Evolutionary conservation across 805 yeast genomes (phyloP).

Genomic region (Scheffersomyces coipomensis): DNA sequence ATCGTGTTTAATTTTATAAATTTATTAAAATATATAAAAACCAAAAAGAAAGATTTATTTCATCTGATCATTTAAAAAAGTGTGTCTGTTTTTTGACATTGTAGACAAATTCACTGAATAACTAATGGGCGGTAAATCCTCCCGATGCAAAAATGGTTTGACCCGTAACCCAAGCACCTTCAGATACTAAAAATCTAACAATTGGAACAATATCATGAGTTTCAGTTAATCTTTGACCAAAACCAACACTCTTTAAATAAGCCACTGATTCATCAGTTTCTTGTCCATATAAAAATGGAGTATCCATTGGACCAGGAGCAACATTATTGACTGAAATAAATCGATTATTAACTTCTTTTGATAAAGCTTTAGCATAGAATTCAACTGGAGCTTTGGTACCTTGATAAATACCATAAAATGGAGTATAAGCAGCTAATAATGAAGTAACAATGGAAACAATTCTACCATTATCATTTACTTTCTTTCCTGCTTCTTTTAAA

Average conservation of each 20-base stretch:
- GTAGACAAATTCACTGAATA: too few relatives aligned
- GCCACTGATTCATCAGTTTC: conserved; percentile 53
- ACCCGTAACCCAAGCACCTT: conserved; percentile 70
- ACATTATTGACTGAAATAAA: conserved; percentile 53
- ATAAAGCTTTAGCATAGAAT: conserved; percentile 50
- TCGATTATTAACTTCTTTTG: conserved; percentile 49
- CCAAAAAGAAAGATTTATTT: too few relatives aligned
- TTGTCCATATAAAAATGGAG: conserved; percentile 63
- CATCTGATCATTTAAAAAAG: too few relatives aligned
- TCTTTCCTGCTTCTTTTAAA: conserved; percentile 53
- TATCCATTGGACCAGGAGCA: conserved; percentile 69
- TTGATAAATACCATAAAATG: conserved; percentile 50
- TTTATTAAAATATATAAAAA: too few relatives aligned
- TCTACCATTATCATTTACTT: conserved; percentile 50
- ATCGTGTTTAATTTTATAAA: too few relatives aligned
- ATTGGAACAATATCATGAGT: conserved; percentile 64
- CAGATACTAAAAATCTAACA: conserved; percentile 56
- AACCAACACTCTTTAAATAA: conserved; percentile 52
- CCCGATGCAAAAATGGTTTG: conserved; percentile 66
- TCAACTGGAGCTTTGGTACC: conserved; percentile 60
- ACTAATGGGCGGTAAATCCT: conserved; percentile 67
- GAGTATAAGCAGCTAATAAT: conserved; percentile 63
- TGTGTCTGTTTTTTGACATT: too few relatives aligned
- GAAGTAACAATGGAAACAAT: conserved; percentile 62
- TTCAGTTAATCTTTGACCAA: conserved; percentile 53